phyloP scores from a whole-genome alignment of 2,329 filamentous ascomycete species.

The Monilinia fructicola region DNA sequence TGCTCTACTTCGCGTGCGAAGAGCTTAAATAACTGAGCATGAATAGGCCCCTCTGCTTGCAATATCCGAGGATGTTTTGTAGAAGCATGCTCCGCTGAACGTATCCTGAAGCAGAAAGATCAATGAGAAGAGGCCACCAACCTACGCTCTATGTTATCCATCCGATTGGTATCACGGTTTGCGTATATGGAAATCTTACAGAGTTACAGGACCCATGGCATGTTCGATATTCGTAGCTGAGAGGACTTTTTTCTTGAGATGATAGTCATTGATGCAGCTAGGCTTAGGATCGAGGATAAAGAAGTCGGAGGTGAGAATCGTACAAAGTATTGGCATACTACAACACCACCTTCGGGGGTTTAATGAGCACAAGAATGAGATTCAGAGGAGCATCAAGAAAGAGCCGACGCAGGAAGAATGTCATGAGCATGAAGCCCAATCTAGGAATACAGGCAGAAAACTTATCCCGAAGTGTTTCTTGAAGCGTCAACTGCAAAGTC shows the following conservation, averaged over 20 bases:
- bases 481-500: no score
- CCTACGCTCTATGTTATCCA: not conserved
- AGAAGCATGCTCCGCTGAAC: accelerated
- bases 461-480: not conserved
- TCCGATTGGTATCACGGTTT: not conserved
- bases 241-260: not conserved
- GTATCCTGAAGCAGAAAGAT: not conserved
- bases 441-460: not conserved
- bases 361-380: not conserved
- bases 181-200: not conserved
- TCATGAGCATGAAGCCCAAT: not conserved
- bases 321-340: not conserved
- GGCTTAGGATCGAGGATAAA: not conserved
- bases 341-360: not conserved
- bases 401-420: not conserved
- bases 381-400: not conserved
- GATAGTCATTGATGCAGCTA: not conserved
- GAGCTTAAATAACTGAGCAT: not conserved
- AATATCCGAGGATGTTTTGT: no score
- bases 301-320: no score
- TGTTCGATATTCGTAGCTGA: not conserved
- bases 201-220: not conserved
- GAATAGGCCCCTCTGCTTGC: accelerated
- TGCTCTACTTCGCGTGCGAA: not conserved
- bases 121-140: not conserved